Percentiles rank a stretch among this genome's conserved stretches.
Conservation (phyloP, 192 early-diverging fungal species). For the Borealophlyctis nickersoniae region DNA sequence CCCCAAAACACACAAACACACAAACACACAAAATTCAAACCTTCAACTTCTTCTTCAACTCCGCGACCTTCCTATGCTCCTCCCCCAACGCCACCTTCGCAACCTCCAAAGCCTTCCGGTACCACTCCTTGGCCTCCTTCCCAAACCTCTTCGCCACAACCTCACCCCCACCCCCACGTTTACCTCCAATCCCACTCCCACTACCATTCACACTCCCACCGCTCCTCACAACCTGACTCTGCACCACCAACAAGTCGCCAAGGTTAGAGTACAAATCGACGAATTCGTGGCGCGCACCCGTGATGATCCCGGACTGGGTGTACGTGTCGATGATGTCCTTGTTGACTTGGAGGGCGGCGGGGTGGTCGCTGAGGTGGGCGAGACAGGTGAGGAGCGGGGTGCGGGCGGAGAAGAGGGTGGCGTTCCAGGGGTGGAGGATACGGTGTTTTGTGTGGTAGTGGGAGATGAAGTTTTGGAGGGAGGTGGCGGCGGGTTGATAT, state of each 20-base stretch:
- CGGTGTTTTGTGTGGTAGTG: constrained; percentile 41
- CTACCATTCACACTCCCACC: background rate
- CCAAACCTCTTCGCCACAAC: constrained; percentile 17
- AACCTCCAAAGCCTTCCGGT: constrained; percentile 24
- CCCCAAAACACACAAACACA: too few relatives aligned
- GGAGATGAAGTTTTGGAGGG: constrained; percentile 46
- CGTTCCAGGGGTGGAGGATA: constrained; percentile 55
- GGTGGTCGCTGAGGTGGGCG: constrained; percentile 24
- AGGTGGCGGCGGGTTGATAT: background rate
- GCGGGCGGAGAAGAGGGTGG: constrained; percentile 41
- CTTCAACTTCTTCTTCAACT: constrained; percentile 21
- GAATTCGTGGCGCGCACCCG: constrained; percentile 53
- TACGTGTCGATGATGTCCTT: constrained; percentile 47
- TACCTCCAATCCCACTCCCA: background rate
- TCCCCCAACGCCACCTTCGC: constrained; percentile 11
- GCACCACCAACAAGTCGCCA: constrained; percentile 40
- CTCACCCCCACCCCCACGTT: constrained; percentile 1
- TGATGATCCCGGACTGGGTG: constrained; percentile 44
- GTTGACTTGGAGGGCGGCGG: constrained; percentile 37
- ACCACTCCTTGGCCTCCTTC: constrained; percentile 22
- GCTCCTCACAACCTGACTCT: background rate
- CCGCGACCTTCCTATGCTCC: constrained; percentile 8
- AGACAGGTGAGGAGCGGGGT: constrained; percentile 44
- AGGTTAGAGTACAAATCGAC: constrained; percentile 58
- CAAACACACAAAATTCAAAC: too few relatives aligned